Conservation (phyloP, 495 filamentous ascomycete genomes). For the Parathielavia appendiculata region DNA sequence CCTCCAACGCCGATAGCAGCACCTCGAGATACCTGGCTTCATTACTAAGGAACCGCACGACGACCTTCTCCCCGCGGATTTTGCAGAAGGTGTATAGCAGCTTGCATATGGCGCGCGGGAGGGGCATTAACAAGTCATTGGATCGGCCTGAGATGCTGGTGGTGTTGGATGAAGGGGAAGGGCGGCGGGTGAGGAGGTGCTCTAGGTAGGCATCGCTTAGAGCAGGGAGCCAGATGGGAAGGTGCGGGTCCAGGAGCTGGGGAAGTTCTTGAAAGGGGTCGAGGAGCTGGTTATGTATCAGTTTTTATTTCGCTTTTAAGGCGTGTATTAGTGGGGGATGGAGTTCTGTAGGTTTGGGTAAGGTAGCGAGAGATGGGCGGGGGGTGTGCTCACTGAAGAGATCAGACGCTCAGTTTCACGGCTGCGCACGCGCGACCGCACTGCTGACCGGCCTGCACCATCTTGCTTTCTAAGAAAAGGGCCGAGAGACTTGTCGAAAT, state of each 20-base stretch:
- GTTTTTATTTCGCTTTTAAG: not conserved
- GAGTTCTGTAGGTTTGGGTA: not conserved
- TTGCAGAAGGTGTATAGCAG: constrained; percentile 92
- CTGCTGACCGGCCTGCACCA: constrained; percentile 21
- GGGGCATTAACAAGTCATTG: constrained; percentile 44
- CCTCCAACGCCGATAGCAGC: constrained; percentile 62
- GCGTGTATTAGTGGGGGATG: not conserved
- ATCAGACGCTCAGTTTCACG: constrained; percentile 45
- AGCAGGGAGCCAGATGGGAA: constrained; percentile 65
- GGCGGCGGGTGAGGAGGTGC: constrained; percentile 49
- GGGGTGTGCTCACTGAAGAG: constrained; percentile 34
- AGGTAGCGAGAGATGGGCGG: too few relatives aligned
- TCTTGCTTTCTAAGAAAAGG: constrained; percentile 47
- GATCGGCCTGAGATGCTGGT: constrained; percentile 28
- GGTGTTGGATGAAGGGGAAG: constrained; percentile 16
- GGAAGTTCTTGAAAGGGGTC: constrained; percentile 95
- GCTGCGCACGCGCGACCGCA: constrained; percentile 40
- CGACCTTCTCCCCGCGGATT: constrained; percentile 86
- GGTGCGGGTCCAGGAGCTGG: constrained; percentile 87
- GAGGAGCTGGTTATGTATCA: constrained; percentile 49
- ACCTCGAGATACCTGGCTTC: constrained; percentile 79
- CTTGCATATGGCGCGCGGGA: constrained; percentile 66
- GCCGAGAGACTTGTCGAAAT: constrained; percentile 54
- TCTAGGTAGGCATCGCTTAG: constrained; percentile 70
- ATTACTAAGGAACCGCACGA: constrained; percentile 82